Percentiles rank a stretch among this genome's conserved stretches.
These are phyloP conservation scores for Sclerospora graminicola DNA, from an alignment of 352 stramenopile genomes.

Conservation along the genomic window DNA sequence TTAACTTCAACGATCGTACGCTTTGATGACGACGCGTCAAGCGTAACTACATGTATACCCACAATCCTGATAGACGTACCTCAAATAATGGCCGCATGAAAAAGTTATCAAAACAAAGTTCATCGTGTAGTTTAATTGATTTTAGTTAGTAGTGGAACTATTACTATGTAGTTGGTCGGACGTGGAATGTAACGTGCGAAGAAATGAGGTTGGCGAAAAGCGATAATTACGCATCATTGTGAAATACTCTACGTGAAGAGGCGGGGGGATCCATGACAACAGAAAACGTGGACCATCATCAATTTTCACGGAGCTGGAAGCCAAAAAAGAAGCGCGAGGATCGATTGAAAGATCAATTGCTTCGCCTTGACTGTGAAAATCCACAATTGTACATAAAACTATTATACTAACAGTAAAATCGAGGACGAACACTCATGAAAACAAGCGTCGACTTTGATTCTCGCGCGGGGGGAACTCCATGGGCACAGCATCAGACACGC, in stretches of 20 bases:
- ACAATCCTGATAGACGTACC: too few species aligned
- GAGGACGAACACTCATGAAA: slow-evolving; percentile 13
- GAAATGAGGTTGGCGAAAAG: slow-evolving; percentile 6
- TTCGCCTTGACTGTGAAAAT: background rate
- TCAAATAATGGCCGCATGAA: too few species aligned
- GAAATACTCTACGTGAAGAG: too few species aligned
- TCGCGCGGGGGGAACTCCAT: slow-evolving; percentile 31
- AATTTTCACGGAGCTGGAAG: too few species aligned
- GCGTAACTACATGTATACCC: background rate
- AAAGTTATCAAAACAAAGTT: too few species aligned
- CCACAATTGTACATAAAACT: slow-evolving; percentile 13
- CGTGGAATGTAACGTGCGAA: slow-evolving; percentile 1
- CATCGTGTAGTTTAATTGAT: too few species aligned
- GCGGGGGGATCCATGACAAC: background rate
- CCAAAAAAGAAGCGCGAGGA: too few species aligned
- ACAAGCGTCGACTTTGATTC: slow-evolving; percentile 21
- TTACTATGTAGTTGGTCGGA: background rate
- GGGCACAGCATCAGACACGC: slow-evolving; percentile 16
- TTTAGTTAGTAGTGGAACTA: too few species aligned
- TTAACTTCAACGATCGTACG: background rate
- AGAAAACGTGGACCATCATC: background rate
- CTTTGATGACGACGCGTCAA: background rate
- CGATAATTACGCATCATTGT: too few species aligned
- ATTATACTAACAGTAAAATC: slow-evolving; percentile 15
- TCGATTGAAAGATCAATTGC: too few species aligned